Base-by-base conservation (phyloP, 257 asterid species). In the Solanum sejunctum region DNA sequence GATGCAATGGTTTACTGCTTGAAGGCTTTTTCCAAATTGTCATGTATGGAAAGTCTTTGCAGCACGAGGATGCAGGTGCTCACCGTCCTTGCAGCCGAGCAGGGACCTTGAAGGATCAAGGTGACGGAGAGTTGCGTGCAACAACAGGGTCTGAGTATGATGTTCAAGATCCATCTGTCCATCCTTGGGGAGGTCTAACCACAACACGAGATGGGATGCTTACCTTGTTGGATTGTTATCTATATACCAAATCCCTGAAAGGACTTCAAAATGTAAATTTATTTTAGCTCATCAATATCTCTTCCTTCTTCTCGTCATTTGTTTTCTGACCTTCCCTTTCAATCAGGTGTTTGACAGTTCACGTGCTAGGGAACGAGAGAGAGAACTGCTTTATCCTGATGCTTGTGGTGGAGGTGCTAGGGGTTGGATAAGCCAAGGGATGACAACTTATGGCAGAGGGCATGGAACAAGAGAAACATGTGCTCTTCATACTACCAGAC, bases 351-450 rank as follows among this genome's bases (percentile, higher is more conserved):
- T 97, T 87, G 98, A 97, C 87, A 91, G 98, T 88, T 98, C 98
- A 73, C 93, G 94, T 85, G 94, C 98, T 39, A 93, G 99, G 92
- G 99, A 95, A 89, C 93, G 98, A 81, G 98, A 97, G 56, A 92
- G 98, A 45, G 98, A 97, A 80, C 85, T 95, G 93, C 94, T 95
- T 49, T 95, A 97, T 90, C 99, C 98, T 56, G 99, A 97, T 92
- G 98, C 98, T 81, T 97, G 99, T 88, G 99, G 99, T 23, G 99
- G 98, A 88, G 97, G 97, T 88, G 97, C 96, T 78, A 91, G 99
- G 87, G 99, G 99, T 87, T 97, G 99, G 99, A 93, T 93, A 88
- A 95, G 98, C 90, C 99, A 95, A 91, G 98, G 96, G 87, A 83
- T 91, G 87, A 89, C 89, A 55, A 95, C 95, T 84, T 94, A 94